Base-by-base conservation (phyloP, 148 eudicot species). In the Pouteria glomerata region DNA sequence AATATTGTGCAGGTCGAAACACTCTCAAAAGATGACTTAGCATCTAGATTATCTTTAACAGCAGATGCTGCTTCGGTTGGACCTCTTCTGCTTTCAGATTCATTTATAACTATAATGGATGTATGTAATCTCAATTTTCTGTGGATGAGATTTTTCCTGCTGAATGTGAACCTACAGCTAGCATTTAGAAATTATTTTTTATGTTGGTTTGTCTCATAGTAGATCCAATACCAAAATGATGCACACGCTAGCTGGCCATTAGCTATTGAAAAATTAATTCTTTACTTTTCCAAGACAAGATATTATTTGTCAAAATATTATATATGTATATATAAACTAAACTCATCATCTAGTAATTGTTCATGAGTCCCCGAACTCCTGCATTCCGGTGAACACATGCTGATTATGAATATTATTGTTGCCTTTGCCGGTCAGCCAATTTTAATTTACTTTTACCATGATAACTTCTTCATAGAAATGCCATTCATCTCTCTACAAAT, bases 11-110 rank as follows among this genome's bases (percentile, higher is more conserved):
- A 95, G 97, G 96, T 95, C 62, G 98, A 95, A 77, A 85, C 85
- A 52, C 85, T 91, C 60, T 85, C 89, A 34, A 90, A 68, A 74
- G 98, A 95, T 18, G 97, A 91, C 80, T 80, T 91, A 86, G 97
- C 97, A 24, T 86, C 96, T 63, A 83, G 96, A 73, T 81, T 94
- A 85, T 89, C 86, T 63, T 85, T 94, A 73, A 91, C 85, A 1
- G 86, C 82, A 59, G 93, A 91, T 73, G 79, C 87, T 69, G 86
- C 89, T 66, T 81, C 87, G 60, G 91, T 91, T 70, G 96, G 84
- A 71, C 88, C 90, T 56, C 96, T 91, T 79, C 79, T 71, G 79
- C 85, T 91, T 29, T 77, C 96, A 27, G 98, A 94, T 73, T 82
- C 90, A 57, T 80, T 69, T 71, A 79, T 94, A 57, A 91, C 98